Percentiles rank a stretch among this genome's conserved stretches.
phyloP scores from a whole-genome alignment of 352 stramenopile species.

The Globisporangium abappressorium region DNA sequence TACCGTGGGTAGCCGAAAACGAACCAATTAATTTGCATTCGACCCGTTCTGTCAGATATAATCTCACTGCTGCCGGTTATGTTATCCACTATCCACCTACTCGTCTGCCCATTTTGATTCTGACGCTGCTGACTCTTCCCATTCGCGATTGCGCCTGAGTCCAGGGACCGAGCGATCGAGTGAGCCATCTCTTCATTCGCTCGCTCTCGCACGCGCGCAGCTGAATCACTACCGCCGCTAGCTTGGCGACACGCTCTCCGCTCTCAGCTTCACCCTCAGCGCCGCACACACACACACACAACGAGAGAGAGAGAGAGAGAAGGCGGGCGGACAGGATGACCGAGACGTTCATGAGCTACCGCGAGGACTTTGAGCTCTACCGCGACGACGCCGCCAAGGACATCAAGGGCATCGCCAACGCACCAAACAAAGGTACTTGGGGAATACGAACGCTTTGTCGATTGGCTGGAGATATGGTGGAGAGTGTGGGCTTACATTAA shows the following conservation, averaged over 20 bases:
- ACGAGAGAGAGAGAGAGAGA: neutral
- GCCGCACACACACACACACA: neutral
- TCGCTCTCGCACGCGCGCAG: neutral
- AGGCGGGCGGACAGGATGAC: slow-evolving; percentile 37
- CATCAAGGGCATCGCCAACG: slow-evolving; percentile 61
- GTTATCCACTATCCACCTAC: too few species aligned
- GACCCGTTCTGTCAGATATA: too few species aligned
- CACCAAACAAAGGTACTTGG: slow-evolving; percentile 22
- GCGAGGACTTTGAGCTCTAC: slow-evolving; percentile 84
- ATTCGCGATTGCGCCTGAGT: neutral
- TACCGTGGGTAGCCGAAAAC: too few species aligned
- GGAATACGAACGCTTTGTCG: neutral
- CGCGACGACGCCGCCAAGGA: slow-evolving; percentile 71
- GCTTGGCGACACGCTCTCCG: neutral
- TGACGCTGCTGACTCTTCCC: neutral
- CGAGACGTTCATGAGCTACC: slow-evolving; percentile 76
- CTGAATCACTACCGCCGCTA: neutral
- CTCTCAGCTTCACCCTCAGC: neutral
- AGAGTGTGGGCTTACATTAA: neutral
- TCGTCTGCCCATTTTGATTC: neutral
- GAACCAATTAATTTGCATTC: too few species aligned
- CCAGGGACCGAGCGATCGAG: neutral
- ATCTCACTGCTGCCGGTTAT: too few species aligned
- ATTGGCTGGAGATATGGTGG: too few species aligned
- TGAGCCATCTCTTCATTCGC: neutral